Evolutionary conservation across 2,329 filamentous ascomycete species (phyloP).

Genomic region (Calonectria fujianensis): DNA sequence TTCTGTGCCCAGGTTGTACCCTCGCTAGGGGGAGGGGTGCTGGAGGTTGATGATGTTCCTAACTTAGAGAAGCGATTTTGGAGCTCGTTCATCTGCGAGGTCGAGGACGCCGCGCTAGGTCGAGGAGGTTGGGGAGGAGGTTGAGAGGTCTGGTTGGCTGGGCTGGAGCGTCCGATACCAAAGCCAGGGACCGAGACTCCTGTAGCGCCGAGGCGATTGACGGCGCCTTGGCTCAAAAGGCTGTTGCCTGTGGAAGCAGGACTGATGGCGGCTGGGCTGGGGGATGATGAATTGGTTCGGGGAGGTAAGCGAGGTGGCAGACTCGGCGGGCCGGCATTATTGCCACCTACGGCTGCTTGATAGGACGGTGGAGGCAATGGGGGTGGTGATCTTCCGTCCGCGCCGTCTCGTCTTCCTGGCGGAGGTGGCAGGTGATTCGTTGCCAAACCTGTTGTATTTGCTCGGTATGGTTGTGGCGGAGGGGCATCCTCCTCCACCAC

Average conservation of each 20-base stretch:
- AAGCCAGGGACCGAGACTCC: constrained; percentile 87
- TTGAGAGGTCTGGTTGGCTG: constrained; percentile 55
- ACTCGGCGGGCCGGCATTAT: constrained; percentile 68
- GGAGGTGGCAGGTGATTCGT: constrained; percentile 83
- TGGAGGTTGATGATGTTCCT: constrained; percentile 58
- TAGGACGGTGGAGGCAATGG: constrained; percentile 58
- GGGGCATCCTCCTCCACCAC: constrained; percentile 59
- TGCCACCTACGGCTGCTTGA: constrained; percentile 54
- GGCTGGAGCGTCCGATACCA: constrained; percentile 76
- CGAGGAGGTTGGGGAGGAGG: constrained; percentile 55
- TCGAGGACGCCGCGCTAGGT: constrained; percentile 47
- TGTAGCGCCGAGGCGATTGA: constrained; percentile 80
- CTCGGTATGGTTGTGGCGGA: constrained; percentile 79
- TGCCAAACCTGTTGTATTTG: constrained; percentile 82
- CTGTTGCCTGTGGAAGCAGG: constrained; percentile 50
- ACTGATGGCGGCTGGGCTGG: constrained; percentile 49
- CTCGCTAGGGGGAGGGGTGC: constrained; percentile 57
- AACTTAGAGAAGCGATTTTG: constrained; percentile 80
- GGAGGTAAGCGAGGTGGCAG: constrained; percentile 81
- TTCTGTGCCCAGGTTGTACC: constrained; percentile 80
- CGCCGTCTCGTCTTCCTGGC: constrained; percentile 72
- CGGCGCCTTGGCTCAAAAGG: constrained; percentile 73
- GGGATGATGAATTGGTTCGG: constrained; percentile 61
- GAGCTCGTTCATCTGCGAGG: constrained; percentile 76
- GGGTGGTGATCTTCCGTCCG: constrained; percentile 58